Conservation (phyloP, 2,329 filamentous ascomycete species). For the Fusarium tricinctum region DNA sequence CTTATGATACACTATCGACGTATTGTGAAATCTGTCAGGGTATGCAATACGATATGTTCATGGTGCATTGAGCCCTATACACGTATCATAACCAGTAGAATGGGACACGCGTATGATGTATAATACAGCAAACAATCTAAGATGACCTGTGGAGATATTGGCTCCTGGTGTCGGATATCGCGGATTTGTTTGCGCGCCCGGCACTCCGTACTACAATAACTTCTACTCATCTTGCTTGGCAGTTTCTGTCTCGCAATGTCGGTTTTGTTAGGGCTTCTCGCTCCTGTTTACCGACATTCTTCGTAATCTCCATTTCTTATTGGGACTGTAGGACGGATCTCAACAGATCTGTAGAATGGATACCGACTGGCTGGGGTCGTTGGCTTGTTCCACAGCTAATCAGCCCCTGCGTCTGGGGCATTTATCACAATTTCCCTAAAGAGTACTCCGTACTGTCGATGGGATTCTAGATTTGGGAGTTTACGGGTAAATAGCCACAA, state of each 20-base stretch:
- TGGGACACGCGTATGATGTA: background rate
- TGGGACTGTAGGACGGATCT: conserved; percentile 35
- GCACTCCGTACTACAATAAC: conserved; percentile 7
- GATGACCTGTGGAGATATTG: conserved; percentile 21
- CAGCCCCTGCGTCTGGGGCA: conserved; percentile 48
- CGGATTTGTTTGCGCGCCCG: conserved; percentile 12
- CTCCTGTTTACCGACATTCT: conserved; percentile 24
- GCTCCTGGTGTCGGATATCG: conserved; percentile 27
- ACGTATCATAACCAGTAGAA: background rate
- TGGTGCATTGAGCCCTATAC: background rate
- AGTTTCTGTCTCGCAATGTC: conserved; percentile 26
- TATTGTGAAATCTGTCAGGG: background rate
- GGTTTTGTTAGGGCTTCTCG: conserved; percentile 25
- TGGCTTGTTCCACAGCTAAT: conserved; percentile 47
- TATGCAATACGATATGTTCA: background rate
- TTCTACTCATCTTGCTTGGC: conserved; percentile 40
- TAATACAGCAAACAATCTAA: conserved; percentile 11
- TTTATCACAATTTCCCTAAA: conserved; percentile 22
- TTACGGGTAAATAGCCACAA: background rate
- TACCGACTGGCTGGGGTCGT: conserved; percentile 33
- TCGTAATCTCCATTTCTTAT: conserved; percentile 8
- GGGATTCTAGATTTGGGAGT: background rate
- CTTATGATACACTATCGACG: background rate
- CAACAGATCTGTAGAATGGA: conserved; percentile 41
- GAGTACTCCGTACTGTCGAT: conserved; percentile 5